Base-by-base conservation (phyloP, 139 green algal genomes). In the Diplosphaera chodatii region DNA sequence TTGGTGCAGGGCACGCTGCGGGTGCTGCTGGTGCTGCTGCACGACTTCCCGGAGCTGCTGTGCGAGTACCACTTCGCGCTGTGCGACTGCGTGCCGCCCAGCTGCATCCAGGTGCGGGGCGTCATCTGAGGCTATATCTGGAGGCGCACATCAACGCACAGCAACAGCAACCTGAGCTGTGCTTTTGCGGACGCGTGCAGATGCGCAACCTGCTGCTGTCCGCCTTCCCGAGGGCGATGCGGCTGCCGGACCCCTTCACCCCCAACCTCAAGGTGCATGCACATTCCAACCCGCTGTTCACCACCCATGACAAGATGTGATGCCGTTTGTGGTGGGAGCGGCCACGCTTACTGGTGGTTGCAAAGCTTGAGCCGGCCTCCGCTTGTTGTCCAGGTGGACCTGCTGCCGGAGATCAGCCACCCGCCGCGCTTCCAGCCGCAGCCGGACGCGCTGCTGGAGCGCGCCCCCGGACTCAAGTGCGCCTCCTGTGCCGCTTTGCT, bases 1-100 rank as follows among this genome's bases (percentile, higher is more conserved):
- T 3, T 25, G 13, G 13, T 18, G 56, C 67, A 78, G 73, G 96
- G 96, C 65, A 92, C 89, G 27, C 81, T 99, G 73, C 86, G 96
- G 21, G 84, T 99, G 78, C 88, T 99, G 77, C 88, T 99, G 80
- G 93, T 99, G 66, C 86, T 99, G 71, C 86, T 99, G 82, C 96
- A 99, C 74, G 96, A 99, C 83, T 98, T 98, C 82, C 96, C 96
- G 10, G 95, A 99, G 87, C 98, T 99, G 83, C 89, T 99, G 70
- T 98, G 94, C 83, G 89, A 98, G 79, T 88, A 97, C 77, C 92
- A 98, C 85, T 91, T 96, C 73, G 80, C 83, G 73, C 90, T 99
- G 32, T 97, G 91, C 82, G 89, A 97, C 79, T 83, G 82, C 73
- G 96, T 99, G 74, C 96, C 96, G 32, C 77, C 89, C 13, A 88